Evolutionary conservation across 768 basidiomycete genomes (phyloP), one percentile per base, ranked within the genome.

Genomic region (Rhizopogon roseolus): DNA sequence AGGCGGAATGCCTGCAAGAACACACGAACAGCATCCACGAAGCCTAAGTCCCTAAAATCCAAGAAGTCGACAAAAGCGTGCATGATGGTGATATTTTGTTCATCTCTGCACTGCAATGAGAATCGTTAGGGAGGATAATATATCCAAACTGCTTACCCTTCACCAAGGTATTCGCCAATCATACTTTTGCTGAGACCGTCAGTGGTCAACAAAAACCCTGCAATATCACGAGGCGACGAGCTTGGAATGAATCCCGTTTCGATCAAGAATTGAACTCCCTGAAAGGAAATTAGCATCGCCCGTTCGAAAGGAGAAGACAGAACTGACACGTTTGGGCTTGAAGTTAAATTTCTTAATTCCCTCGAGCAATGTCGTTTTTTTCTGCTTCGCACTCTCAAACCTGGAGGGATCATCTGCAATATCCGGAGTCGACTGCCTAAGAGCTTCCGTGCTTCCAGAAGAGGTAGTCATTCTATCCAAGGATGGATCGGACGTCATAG

Each of bases 321-420:
- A 2, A 71, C 86, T 43, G 63, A 95, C 94, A 60, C 86, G 82
- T 72, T 98, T 98, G n/a, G 96, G 95, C 72, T 97, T 98, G 77
- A 88, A 93, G 67, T 98, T 98, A 72, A 99, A 99, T 71, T 93
- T 93, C 70, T 89, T 94, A 70, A 98, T 90, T 27, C 97, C 97
- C 66, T 98, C 96, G 38, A 94, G 72, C 28, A 98, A 69, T 0
- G 89, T 95, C 34, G 92, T 98, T 73, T 99, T 99, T 72, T 91
- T 88, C 72, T 93, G 90, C 68, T 97, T 98, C 10, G 94, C 97
- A 56, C 81, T 94, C 74, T 98, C 96, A 58, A 99, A 98, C 63
- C 81, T 81, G 17, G 79, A 86, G 1, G 96, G 96, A 66, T 98
- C 96, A 63, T 98, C 97, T n/a, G 73, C 70, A 38, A 85, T 64